A percentile compares a stretch with the other conserved stretches of the same genome.
These are phyloP conservation scores for Cyclospora cayetanensis DNA, from an alignment of 169 alveolate species.

Conservation along the genomic window DNA sequence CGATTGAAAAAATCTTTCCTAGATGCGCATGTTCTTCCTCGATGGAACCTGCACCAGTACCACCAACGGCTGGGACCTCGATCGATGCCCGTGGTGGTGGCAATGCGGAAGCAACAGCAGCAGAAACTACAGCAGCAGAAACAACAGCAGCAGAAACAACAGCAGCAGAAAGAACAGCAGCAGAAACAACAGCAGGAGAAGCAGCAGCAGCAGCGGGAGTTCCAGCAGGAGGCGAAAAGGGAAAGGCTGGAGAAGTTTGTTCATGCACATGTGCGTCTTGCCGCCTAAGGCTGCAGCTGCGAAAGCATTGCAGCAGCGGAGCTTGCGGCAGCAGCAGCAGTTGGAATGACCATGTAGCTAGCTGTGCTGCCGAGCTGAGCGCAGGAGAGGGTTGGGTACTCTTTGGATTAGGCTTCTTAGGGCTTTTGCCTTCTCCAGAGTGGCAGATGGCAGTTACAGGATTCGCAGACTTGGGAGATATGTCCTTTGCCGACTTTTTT, in stretches of 20 bases:
- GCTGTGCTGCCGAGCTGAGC: conserved; percentile 20
- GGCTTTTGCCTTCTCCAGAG: conserved; percentile 32
- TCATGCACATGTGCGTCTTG: conserved; percentile 7
- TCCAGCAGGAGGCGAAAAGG: neutral
- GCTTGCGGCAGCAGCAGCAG: neutral
- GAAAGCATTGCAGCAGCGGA: conserved; percentile 11
- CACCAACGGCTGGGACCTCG: neutral
- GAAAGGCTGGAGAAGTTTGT: too few relatives aligned
- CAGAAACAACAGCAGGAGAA: neutral
- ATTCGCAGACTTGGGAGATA: neutral
- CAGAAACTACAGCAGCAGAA: neutral
- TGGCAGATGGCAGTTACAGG: neutral
- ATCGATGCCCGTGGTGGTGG: too few relatives aligned
- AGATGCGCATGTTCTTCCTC: neutral
- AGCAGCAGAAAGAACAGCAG: too few relatives aligned
- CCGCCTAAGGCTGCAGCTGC: conserved; percentile 21
- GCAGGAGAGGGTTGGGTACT: conserved; percentile 59
- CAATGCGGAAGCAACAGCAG: neutral
- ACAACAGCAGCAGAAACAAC: neutral
- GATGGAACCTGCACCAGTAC: too few relatives aligned
- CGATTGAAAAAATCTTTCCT: neutral
- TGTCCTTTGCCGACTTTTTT: neutral
- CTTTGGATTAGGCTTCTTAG: conserved; percentile 14
- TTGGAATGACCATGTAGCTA: neutral
- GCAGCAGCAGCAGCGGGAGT: neutral